These are phyloP conservation scores for Knoxdaviesia capensis DNA, from an alignment of 2,329 filamentous ascomycete species.

Conservation along the genomic window DNA sequence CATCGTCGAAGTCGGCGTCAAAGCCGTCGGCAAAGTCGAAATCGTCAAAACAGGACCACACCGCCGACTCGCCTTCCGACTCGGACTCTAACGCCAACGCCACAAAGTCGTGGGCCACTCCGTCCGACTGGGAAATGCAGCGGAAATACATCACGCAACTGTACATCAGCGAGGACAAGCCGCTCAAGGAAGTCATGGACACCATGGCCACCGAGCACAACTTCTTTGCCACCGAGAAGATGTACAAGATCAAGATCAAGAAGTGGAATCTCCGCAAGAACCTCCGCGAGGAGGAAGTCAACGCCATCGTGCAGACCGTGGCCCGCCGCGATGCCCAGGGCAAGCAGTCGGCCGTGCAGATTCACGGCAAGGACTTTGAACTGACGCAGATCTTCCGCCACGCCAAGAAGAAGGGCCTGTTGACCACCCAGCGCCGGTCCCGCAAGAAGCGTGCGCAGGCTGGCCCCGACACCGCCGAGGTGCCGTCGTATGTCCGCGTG, in stretches of 20 bases:
- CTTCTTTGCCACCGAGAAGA: constrained; percentile 5
- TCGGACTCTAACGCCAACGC: no score
- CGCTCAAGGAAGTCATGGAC: constrained; percentile 5
- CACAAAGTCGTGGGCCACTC: constrained; percentile 4
- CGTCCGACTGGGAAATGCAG: constrained; percentile 3
- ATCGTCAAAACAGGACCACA: no score
- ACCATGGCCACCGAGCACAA: constrained; percentile 3
- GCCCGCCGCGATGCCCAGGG: constrained; percentile 2
- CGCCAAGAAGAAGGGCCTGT: constrained; percentile 5
- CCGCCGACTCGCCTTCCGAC: no score
- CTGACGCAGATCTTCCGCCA: constrained; percentile 4
- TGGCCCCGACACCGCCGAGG: background rate
- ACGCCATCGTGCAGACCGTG: constrained; percentile 4
- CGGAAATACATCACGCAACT: constrained; percentile 3
- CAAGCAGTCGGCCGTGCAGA: constrained; percentile 3
- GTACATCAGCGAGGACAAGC: constrained; percentile 4
- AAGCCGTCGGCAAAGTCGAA: no score
- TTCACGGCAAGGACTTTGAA: constrained; percentile 4
- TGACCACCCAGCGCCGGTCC: constrained; percentile 3
- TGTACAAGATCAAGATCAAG: constrained; percentile 5
- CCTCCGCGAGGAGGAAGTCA: constrained; percentile 3
- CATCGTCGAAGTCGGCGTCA: no score
- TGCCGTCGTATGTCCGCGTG: constrained; percentile 4
- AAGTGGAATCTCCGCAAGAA: constrained; percentile 5
- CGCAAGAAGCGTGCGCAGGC: constrained; percentile 2